phyloP scores from a whole-genome alignment of 257 asterid species.

The Capsicum chinense region DNA sequence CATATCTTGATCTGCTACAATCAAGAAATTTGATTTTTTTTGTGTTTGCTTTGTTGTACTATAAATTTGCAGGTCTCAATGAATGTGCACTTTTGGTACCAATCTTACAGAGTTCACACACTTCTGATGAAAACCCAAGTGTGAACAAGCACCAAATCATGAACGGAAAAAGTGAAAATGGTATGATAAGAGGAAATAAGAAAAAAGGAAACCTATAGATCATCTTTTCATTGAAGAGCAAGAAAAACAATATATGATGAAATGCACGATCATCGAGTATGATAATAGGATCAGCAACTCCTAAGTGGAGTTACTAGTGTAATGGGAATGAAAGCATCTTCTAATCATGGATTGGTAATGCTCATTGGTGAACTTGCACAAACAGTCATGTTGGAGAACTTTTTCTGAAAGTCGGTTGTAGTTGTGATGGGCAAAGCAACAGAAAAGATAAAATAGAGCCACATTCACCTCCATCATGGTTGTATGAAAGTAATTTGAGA shows the following conservation, averaged over 20 bases:
- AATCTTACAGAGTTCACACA: not conserved
- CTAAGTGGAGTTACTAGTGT: not conserved
- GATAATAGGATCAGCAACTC: conserved; percentile 6
- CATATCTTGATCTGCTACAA: no score
- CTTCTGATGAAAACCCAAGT: not conserved
- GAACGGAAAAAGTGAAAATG: not conserved
- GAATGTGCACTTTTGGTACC: no score
- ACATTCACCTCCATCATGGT: conserved; percentile 5
- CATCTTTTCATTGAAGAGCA: not conserved
- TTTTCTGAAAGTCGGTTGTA: not conserved
- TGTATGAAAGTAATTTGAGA: not conserved
- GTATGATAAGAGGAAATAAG: conserved; percentile 6
- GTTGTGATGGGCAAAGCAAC: not conserved
- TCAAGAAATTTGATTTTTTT: no score
- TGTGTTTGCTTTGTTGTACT: no score
- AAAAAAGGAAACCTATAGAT: not conserved
- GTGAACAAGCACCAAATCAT: not conserved
- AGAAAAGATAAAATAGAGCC: not conserved
- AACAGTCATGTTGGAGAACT: conserved; percentile 9
- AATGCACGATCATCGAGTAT: conserved; percentile 10
- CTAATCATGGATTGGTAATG: conserved; percentile 17
- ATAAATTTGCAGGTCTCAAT: no score
- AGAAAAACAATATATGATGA: conserved; percentile 9
- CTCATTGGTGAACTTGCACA: conserved; percentile 4
- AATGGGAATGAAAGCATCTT: conserved; percentile 27